Percentiles rank a stretch among this genome's conserved stretches.
These are phyloP conservation scores for Saccharomyces hybrid DNA, from an alignment of 1,139 yeast species.

Conservation along the genomic window DNA sequence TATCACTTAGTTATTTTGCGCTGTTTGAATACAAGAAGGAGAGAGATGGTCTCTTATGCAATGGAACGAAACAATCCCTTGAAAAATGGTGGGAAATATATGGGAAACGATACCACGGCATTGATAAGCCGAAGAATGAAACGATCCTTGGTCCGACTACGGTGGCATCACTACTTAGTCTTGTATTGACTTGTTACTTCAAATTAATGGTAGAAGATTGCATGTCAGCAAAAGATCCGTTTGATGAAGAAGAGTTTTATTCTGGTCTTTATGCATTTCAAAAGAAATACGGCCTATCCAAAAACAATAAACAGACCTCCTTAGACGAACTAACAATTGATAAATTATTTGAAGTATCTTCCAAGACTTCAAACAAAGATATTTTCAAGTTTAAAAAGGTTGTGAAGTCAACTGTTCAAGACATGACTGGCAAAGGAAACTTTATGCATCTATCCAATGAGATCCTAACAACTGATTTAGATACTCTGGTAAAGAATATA, in stretches of 20 bases:
- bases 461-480: conserved; percentile 46
- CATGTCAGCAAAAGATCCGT: conserved; percentile 80
- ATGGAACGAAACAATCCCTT: conserved; percentile 65
- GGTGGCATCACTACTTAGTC: conserved; percentile 55
- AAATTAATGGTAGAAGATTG: conserved; percentile 67
- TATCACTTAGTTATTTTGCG: conserved; percentile 69
- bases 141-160: conserved; percentile 57
- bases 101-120: conserved; percentile 52
- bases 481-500: conserved; percentile 37
- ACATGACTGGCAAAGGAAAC: conserved; percentile 40
- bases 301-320: conserved; percentile 42
- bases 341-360: conserved; percentile 52
- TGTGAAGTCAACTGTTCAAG: conserved; percentile 71
- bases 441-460: conserved; percentile 38
- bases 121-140: conserved; percentile 34
- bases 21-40: conserved; percentile 51
- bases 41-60: conserved; percentile 81
- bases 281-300: conserved; percentile 48
- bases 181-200: conserved; percentile 57
- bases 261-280: conserved; percentile 61
- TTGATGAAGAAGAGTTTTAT: conserved; percentile 61
- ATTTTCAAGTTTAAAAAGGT: conserved; percentile 57
- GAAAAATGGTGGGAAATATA: conserved; percentile 75
- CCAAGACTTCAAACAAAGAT: conserved; percentile 43
- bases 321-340: conserved; percentile 59